A percentile compares a stretch with the other conserved stretches of the same genome.
Conservation (phyloP, 768 basidiomycete genomes). For the Mycena filopes region DNA sequence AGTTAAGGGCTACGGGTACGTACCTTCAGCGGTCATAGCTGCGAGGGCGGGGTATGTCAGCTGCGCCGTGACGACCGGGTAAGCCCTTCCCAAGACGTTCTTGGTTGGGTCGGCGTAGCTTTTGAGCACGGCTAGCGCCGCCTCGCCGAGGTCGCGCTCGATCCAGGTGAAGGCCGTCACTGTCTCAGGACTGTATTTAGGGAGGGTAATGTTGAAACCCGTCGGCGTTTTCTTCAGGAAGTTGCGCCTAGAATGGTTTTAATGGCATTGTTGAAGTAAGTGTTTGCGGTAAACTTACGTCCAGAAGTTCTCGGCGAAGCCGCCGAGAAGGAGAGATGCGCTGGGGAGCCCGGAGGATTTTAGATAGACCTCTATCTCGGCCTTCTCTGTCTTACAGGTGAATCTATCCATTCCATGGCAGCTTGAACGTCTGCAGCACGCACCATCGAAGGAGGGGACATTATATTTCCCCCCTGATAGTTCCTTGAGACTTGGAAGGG, state of each 20-base stretch:
- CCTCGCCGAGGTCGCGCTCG: slow-evolving; percentile 5
- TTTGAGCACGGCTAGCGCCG: slow-evolving; percentile 10
- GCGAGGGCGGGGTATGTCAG: not conserved
- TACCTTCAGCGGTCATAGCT: not conserved
- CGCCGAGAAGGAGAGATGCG: slow-evolving; percentile 10
- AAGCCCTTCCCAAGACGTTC: not conserved
- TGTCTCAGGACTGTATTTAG: not conserved
- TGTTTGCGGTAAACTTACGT: not conserved
- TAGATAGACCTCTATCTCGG: not conserved
- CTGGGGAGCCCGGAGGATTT: slow-evolving; percentile 5
- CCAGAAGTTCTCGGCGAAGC: slow-evolving; percentile 12
- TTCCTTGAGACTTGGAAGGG: not conserved
- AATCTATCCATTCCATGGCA: not conserved
- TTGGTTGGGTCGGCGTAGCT: slow-evolving; percentile 9
- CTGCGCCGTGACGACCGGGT: slow-evolving; percentile 9
- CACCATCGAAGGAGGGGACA: not conserved
- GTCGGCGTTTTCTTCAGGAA: slow-evolving; percentile 7
- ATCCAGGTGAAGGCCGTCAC: slow-evolving; percentile 13
- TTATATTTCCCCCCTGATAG: slow-evolving; percentile 2
- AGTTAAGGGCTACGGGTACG: too few relatives aligned
- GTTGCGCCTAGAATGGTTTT: not conserved
- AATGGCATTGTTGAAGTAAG: not conserved
- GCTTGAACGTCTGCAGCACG: not conserved
- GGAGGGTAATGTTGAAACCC: not conserved
- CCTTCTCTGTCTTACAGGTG: not conserved